Evolutionary conservation across 2,329 filamentous ascomycete species (phyloP), one percentile per base, ranked within the genome.

Genomic region (Hymenoscyphus infarciens): DNA sequence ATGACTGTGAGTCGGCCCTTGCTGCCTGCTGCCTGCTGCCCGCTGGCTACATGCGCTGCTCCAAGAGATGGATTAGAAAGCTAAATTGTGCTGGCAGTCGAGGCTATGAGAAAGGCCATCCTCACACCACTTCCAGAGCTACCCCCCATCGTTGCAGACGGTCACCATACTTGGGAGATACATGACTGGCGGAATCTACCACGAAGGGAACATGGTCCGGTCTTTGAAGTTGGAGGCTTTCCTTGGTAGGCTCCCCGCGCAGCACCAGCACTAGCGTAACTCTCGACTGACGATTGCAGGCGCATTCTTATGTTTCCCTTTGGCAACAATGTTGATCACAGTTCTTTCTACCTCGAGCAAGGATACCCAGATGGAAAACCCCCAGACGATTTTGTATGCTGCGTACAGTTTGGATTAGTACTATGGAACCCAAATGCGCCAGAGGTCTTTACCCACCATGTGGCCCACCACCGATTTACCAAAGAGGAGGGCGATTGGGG

Each of bases 401-500:
- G 95, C 74, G 92, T 96, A 54, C 95, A 98, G 74, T 99, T 99
- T 76, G 88, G 91, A 63, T 82, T 99, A 57, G 94, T 98, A 4
- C 81, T 99, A 61, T 97, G 91, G 88, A 99, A 98, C 76, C 88
- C 89, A 55, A 91, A 94, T 73, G 92, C 97, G 71, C 94, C 95
- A n/a, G 87, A 87, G 66, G 84, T 97, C 70, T 92, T 89, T 75
- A 77, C 83, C 45, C 90, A 97, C 71, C 87, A 92, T 79, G 84
- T 81, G 53, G 95, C 95, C n/a, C 92, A 93, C 70, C 95, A 99
- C 75, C 89, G 95, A 63, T 99, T 98, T 76, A 98, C 92, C 3
- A 91, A 90, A 67, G 95, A 98, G 53, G 95, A 99, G 76, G 92
- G 92, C 27, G 95, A 99, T 72, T 99, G 95, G 95, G 95, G 95